Base-by-base conservation (phyloP, 495 filamentous ascomycete species). In the Aspergillus ellipticus region DNA sequence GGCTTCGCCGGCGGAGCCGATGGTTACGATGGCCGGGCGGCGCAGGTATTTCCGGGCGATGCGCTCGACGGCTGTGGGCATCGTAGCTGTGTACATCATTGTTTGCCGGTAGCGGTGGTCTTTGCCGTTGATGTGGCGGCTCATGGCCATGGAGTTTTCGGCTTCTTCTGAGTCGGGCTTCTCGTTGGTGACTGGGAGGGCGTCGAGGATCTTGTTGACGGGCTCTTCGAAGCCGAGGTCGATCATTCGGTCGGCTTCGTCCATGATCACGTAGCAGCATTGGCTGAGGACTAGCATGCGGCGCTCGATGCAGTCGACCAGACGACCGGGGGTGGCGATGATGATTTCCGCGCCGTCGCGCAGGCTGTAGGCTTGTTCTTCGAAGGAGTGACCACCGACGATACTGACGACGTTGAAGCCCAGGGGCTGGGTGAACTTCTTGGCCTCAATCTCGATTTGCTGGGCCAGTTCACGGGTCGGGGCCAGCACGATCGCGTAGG, bases 1-100 rank as follows among this genome's bases (percentile, higher is more conserved):
- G n/a, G 95, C 94, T 73, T 97, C 93, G 60, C 95, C 95, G 15
- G 87, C 86, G 59, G 93, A 92, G 45, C 94, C 94, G 56, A 97
- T 97, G 0, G 89, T 97, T 48, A 97, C 91, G 41, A 95, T 96
- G 4, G 94, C 94, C 0, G 94, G 95, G 4, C 94, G 83, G 4
- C 95, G 88, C 7, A 99, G 84, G 65, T 97, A 99, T 67, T 97
- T 97, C 53, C 90, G 85, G 2, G 94, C 94, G 54, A 99, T 97
- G 57, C 92, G 89, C 65, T 97, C 95, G 42, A 99, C 90, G 6
- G 91, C 86, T 2, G 86, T 71, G 3, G 95, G 92, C 94, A 99
- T 99, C 24, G 94, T 99, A 10, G 94, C 94, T 54, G 95, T 99
- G 82, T 97, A 99, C 94, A 99, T 99, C 94, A 99, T 99, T 2